Evolutionary conservation across 495 filamentous ascomycete species (phyloP), one percentile per base, ranked within the genome.

Genomic region (Penicillium waksmanii): DNA sequence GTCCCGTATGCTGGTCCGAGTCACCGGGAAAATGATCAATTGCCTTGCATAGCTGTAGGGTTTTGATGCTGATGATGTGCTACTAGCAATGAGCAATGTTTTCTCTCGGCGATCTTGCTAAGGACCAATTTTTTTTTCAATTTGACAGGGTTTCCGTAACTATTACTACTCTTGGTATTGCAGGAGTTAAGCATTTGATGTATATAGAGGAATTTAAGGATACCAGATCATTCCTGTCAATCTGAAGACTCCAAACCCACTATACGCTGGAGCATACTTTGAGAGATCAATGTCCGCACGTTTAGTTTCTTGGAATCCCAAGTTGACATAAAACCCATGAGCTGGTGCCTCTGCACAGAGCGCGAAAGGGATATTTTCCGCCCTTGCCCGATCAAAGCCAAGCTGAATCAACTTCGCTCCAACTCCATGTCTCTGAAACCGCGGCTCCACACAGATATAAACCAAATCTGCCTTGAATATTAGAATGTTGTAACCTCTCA

Each of bases 241-340:
- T 35, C 64, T 51, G 44, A 69, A 69, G 1, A 49, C 11, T 9
- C 67, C 64, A 52, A 66, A 69, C 0, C 67, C 67, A 5, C 61
- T 65, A 31, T 63, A 27, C 5, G 64, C 56, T 0, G 64, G 46
- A 0, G 67, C 67, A 53, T 65, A 69, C 17, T 63, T 44, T 7
- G 58, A 40, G 11, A 66, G 56, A 63, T 69, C 64, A 5, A 69
- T 56, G 50, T 66, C 64, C 8, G 58, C 57, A 57, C 65, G 61
- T 7, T 44, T 57, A 2, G 51, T 58, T 18, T 66, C 56, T 33
- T 59, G n/a, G 12, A 69, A 65, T 12, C 59, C 67, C 18, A 56
- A 13, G 23, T 62, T 47, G 5, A 49, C 25, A 31, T 65, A 69
- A 38, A 65, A 69, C 0, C 18, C 46, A 25, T 66, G 57, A 2